Evolutionary conservation across 73 alveolate species (phyloP), one percentile per base, ranked within the genome.

Genomic region (Paraurostyla sp.): DNA sequence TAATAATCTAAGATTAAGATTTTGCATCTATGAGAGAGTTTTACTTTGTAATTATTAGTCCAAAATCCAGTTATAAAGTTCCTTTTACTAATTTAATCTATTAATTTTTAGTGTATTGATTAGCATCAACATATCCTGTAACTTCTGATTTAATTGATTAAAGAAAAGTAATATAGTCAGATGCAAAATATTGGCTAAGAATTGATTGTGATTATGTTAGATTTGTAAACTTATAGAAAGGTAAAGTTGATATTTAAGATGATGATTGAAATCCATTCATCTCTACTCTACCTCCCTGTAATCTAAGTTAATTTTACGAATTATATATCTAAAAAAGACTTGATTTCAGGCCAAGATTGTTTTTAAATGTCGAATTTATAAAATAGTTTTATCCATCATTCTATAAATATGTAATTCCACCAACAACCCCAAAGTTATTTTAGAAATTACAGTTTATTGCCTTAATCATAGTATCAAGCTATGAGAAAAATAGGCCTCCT

Each of bases 401-500:
- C 46, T 73, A 30, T 50, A 48, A 50, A 45, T 73, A 73, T 0
- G 46, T 29, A 43, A 73, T 50, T 18, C 87, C 87, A 6, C 87
- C 87, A 11, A 73, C 30, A 23, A 73, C 73, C 7, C 73, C 87
- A 27, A 73, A 73, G 27, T 73, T 73, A 6, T n/a, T 6, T 6
- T 3, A 11, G 33, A 73, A 73, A 2, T 45, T n/a, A 30, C 87
- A 73, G 36, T 73, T 50, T 11, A 4, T 40, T 6, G 71, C 25
- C 13, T 42, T 15, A 43, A 73, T 73, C 30, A 15, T 23, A 73
- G 87, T 50, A 73, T 73, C 68, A 6, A 73, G 49, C 59, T 73
- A 33, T 22, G 71, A 13, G 29, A 73, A 73, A 30, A 45, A 73
- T 6, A 73, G 32, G 13, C 87, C 87, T 43, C 87, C 87, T 73